A percentile compares a stretch with the other conserved stretches of the same genome.
Evolutionary conservation across 2,329 filamentous ascomycete genomes (phyloP).

Genomic region (Sporothrix dimorphospora): DNA sequence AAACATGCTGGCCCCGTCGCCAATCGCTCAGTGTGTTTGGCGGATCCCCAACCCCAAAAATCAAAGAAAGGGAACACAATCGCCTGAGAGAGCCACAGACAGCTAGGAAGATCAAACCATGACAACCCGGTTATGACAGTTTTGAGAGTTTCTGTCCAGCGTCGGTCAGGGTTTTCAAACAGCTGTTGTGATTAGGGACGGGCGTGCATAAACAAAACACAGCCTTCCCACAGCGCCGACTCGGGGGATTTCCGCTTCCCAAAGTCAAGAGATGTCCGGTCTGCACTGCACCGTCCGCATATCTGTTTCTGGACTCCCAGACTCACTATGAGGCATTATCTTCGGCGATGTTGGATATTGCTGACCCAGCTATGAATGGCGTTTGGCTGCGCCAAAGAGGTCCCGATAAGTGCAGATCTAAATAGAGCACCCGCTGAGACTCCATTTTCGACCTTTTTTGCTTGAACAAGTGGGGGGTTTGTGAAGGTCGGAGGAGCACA

Average conservation of each 20-base stretch:
- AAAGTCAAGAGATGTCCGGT: constrained; percentile 5
- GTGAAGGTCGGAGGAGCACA: background rate
- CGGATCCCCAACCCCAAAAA: background rate
- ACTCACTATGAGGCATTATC: constrained; percentile 23
- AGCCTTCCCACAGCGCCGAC: constrained; percentile 3
- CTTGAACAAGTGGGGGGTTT: constrained; percentile 6
- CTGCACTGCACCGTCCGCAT: background rate
- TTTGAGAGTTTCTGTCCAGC: background rate
- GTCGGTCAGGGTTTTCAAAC: background rate
- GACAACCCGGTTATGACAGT: background rate
- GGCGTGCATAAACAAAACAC: constrained; percentile 16
- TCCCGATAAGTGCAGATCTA: constrained; percentile 23
- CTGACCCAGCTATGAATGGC: constrained; percentile 11
- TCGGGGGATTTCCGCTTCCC: background rate
- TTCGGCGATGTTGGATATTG: background rate
- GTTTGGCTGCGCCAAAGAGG: constrained; percentile 19
- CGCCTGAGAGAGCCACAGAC: background rate
- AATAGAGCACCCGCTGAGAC: constrained; percentile 15
- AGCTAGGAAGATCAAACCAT: constrained; percentile 13
- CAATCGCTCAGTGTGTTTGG: background rate
- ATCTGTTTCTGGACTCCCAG: background rate
- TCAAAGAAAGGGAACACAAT: background rate
- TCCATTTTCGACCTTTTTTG: background rate
- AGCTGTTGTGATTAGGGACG: background rate
- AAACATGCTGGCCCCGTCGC: background rate